Percentiles rank a stretch among this genome's conserved stretches.
phyloP scores from a whole-genome alignment of 108 stramenopile species.

The Cyclotella cryptica region DNA sequence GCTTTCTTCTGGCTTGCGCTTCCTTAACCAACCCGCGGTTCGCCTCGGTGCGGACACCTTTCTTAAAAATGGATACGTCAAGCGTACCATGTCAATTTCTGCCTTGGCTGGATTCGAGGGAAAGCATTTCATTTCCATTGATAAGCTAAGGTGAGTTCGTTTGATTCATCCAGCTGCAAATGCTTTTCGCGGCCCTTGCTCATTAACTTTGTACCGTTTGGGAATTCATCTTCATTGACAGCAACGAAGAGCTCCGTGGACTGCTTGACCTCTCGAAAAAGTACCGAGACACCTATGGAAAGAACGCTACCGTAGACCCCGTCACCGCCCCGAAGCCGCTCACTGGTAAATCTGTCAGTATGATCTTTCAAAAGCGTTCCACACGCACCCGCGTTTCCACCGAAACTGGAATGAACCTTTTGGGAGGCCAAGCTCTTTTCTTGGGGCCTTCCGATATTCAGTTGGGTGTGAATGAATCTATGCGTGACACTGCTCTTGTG shows the following conservation, averaged over 20 bases:
- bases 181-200: neutral
- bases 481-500: slow-evolving; percentile 91
- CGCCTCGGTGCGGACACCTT: slow-evolving; percentile 25
- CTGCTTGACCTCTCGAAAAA: slow-evolving; percentile 79
- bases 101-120: slow-evolving; percentile 57
- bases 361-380: slow-evolving; percentile 98
- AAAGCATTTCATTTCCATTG: slow-evolving; percentile 83
- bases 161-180: neutral
- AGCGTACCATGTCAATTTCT: slow-evolving; percentile 48
- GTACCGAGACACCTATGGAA: slow-evolving; percentile 77
- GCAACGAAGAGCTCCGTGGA: slow-evolving; percentile 86
- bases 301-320: slow-evolving; percentile 52
- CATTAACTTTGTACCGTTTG: neutral
- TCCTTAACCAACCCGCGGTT: slow-evolving; percentile 17
- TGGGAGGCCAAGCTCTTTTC: slow-evolving; percentile 96
- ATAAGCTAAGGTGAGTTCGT: slow-evolving; percentile 71
- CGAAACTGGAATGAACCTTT: slow-evolving; percentile 93
- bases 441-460: slow-evolving; percentile 95
- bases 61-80: slow-evolving; percentile 29
- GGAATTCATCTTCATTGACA: slow-evolving; percentile 22
- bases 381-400: slow-evolving; percentile 97
- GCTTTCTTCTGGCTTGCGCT: slow-evolving; percentile 6
- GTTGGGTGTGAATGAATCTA: slow-evolving; percentile 95
- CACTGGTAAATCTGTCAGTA: slow-evolving; percentile 83
- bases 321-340: slow-evolving; percentile 74